These are phyloP conservation scores for Diddensiella caesifluorescens DNA, from an alignment of 805 yeast genomes.

Conservation along the genomic window DNA sequence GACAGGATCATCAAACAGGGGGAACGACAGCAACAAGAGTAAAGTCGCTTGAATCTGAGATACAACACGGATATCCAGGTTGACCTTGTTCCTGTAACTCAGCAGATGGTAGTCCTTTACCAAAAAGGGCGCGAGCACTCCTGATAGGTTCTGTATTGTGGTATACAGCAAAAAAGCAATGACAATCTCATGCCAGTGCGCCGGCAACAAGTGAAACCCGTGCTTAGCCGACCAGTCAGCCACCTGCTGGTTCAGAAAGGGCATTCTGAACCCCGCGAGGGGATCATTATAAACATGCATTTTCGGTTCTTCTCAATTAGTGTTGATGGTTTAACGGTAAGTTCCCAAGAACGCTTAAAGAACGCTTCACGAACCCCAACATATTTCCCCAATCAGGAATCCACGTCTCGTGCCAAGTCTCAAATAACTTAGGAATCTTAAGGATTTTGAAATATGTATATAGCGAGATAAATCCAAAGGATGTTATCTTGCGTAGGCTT, in stretches of 20 bases:
- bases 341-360: too few species aligned
- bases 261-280: background rate
- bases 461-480: too few species aligned
- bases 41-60: conserved; percentile 78
- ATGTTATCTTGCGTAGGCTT: too few species aligned
- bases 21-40: conserved; percentile 54
- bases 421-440: too few species aligned
- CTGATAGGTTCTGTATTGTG: conserved; percentile 47
- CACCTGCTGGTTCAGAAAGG: conserved; percentile 1
- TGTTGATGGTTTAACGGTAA: too few species aligned
- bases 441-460: too few species aligned
- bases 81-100: conserved; percentile 46
- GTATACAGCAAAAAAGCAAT: conserved; percentile 58
- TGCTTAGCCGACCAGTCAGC: background rate
- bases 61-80: conserved; percentile 88
- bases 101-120: conserved; percentile 48
- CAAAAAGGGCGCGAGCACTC: conserved; percentile 42
- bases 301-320: too few species aligned
- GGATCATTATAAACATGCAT: conserved; percentile 3
- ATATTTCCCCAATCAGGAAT: too few species aligned
- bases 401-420: too few species aligned
- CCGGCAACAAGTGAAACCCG: conserved; percentile 29
- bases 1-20: conserved; percentile 56
- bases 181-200: conserved; percentile 61
- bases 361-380: too few species aligned